Evolutionary conservation across 2,329 filamentous ascomycete genomes (phyloP).

Genomic region (Calonectria montana): DNA sequence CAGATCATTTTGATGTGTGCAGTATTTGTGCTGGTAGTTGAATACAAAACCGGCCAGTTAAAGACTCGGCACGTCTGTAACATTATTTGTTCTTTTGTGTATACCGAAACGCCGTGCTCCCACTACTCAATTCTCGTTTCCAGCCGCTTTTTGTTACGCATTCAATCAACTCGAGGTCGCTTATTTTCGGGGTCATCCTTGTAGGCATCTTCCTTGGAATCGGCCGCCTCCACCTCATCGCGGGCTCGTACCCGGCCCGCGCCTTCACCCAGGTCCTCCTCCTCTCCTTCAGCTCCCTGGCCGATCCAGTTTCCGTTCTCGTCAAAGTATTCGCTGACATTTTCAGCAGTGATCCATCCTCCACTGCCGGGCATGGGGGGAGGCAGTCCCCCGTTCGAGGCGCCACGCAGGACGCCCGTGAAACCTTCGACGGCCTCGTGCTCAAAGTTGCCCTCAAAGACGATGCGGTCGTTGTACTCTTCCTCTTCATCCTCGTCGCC

Average conservation of each 20-base stretch:
- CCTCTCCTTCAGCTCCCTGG: conserved; percentile 53
- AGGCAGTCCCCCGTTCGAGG: conserved; percentile 64
- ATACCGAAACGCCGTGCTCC: conserved; percentile 36
- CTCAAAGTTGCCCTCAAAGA: conserved; percentile 65
- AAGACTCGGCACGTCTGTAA: neutral
- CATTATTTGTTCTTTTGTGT: neutral
- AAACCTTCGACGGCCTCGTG: conserved; percentile 68
- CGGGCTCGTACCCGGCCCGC: conserved; percentile 67
- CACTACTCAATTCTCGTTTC: neutral
- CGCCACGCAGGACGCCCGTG: conserved; percentile 64
- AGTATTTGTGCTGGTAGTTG: neutral
- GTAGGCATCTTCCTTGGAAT: conserved; percentile 53
- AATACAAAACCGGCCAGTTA: neutral
- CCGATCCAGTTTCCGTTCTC: conserved; percentile 81
- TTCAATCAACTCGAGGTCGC: conserved; percentile 58
- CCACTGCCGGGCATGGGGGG: conserved; percentile 78
- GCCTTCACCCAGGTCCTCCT: conserved; percentile 69
- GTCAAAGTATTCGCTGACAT: conserved; percentile 86
- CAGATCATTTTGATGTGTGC: too few species aligned
- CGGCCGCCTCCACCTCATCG: conserved; percentile 65
- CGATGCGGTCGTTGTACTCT: conserved; percentile 64
- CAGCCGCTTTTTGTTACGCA: neutral
- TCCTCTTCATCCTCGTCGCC: conserved; percentile 70
- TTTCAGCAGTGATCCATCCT: conserved; percentile 93
- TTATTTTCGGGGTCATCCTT: conserved; percentile 59